Evolutionary conservation across 305 asterid species (phyloP).

Genomic region (Rubia tinctorum): DNA sequence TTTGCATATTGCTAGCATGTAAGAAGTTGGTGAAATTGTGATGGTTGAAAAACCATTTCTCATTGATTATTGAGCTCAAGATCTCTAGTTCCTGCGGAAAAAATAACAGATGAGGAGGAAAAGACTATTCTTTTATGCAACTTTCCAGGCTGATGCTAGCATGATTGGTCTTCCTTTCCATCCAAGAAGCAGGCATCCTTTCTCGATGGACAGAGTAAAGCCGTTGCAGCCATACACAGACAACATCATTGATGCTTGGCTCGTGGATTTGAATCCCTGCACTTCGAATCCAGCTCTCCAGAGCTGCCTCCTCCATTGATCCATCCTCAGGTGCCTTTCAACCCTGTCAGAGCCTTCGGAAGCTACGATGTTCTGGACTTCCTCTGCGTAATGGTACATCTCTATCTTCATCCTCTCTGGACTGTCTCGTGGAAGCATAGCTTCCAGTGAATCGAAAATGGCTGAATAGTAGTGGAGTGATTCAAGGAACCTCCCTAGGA

Average conservation of each 20-base stretch:
- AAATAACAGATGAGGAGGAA: neutral
- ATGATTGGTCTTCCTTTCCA: constrained; percentile 72
- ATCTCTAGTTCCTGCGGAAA: neutral
- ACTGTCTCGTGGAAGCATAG: constrained; percentile 32
- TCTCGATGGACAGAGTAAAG: constrained; percentile 43
- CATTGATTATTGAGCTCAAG: neutral
- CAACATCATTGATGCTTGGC: constrained; percentile 32
- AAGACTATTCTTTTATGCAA: neutral
- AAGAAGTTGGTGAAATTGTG: neutral
- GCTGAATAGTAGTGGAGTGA: constrained; percentile 66
- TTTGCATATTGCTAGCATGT: neutral
- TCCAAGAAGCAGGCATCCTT: constrained; percentile 63
- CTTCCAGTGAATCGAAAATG: constrained; percentile 58
- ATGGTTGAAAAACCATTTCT: neutral
- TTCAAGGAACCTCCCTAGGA: constrained; percentile 58
- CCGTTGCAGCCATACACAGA: constrained; percentile 42
- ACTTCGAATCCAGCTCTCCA: constrained; percentile 56
- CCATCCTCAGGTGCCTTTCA: constrained; percentile 62
- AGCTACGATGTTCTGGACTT: constrained; percentile 52
- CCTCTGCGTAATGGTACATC: constrained; percentile 40
- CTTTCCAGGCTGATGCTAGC: constrained; percentile 59
- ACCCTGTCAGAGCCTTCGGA: constrained; percentile 49
- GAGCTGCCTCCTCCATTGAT: constrained; percentile 66
- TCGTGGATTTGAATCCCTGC: constrained; percentile 37
- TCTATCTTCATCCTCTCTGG: constrained; percentile 49